A percentile compares a stretch with the other conserved stretches of the same genome.
Evolutionary conservation across 2,329 filamentous ascomycete genomes (phyloP).

Genomic region (Fusarium succisae): DNA sequence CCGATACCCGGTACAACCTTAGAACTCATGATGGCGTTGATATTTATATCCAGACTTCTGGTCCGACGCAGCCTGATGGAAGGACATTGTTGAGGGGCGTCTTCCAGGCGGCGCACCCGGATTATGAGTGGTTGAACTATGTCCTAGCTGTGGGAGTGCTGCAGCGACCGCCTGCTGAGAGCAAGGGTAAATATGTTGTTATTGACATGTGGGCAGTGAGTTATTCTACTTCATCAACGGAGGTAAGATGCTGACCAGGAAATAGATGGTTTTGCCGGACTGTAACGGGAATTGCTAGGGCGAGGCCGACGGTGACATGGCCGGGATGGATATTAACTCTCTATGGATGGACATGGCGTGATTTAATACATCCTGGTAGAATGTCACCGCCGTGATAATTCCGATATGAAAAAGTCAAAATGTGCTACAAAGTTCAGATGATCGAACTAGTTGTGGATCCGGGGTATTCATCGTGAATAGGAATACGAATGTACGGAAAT

Average conservation of each 20-base stretch:
- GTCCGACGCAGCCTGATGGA: constrained; percentile 49
- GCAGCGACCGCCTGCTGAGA: constrained; percentile 4
- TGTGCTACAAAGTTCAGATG: neutral
- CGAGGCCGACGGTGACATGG: neutral
- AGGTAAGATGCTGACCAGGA: neutral
- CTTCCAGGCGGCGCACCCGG: constrained; percentile 48
- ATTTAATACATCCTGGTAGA: neutral
- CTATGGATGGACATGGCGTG: neutral
- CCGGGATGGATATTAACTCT: neutral
- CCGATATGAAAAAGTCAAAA: neutral
- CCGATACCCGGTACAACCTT: constrained; percentile 52
- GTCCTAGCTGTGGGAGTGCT: constrained; percentile 43
- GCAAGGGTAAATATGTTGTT: constrained; percentile 35
- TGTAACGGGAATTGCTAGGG: constrained; percentile 13
- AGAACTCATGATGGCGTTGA: constrained; percentile 50
- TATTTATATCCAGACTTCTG: constrained; percentile 50
- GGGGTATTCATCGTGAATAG: neutral
- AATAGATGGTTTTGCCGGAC: constrained; percentile 21
- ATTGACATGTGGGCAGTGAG: constrained; percentile 42
- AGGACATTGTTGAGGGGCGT: constrained; percentile 38
- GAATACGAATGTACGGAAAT: neutral
- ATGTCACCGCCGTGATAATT: neutral
- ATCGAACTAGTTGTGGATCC: neutral
- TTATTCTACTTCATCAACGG: fast-evolving
- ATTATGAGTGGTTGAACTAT: constrained; percentile 52